Base-by-base conservation (phyloP, 2,329 filamentous ascomycete genomes). In the Dothidotthia symphoricarpi region DNA sequence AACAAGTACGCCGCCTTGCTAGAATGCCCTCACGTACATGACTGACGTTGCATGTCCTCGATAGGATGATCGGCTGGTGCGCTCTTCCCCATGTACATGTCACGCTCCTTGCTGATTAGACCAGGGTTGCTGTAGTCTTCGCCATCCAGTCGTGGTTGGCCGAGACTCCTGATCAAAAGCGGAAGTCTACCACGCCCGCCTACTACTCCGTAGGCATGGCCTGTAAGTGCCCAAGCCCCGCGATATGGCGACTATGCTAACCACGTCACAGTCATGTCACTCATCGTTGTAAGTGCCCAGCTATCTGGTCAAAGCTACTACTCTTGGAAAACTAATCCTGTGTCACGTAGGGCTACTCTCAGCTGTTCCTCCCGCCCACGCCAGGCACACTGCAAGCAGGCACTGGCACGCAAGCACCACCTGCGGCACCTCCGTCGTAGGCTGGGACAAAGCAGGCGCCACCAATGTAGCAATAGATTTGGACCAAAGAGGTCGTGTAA, bases 191-290 rank as follows among this genome's bases (percentile, higher is more conserved):
- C 30, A 90, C 87, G 4, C 88, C 90, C 2, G 79, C 75, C 35
- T 82, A 81, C 63, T 83, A 93, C 68, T 82, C 82, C 39, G 81
- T 93, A 39, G 77, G 82, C 67, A 93, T 94, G 86, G 81, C 86
- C 14, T 59, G 85, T 88, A 74, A 57, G 82, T 77, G 10, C 16
- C 28, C 26, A 11, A 13, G 16, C 3, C 8, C 15, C 3, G 16
- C 19, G 9, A 11, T 14, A 14, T 13, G 26, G 13, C 16, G 27
- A 10, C 11, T 3, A 16, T 35, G 25, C 51, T 55, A 44, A 57
- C 38, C 16, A 16, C 14, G 14, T 31, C 30, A 12, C 45, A 68
- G 62, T 69, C 43, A 67, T 75, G 66, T 70, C 71, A 17, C 57
- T 75, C 25, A 57, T 64, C 22, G 70, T 75, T 31, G 70, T 73